These are phyloP conservation scores for Benincasa hispida DNA, from an alignment of 306 rosid species.

Conservation along the genomic window DNA sequence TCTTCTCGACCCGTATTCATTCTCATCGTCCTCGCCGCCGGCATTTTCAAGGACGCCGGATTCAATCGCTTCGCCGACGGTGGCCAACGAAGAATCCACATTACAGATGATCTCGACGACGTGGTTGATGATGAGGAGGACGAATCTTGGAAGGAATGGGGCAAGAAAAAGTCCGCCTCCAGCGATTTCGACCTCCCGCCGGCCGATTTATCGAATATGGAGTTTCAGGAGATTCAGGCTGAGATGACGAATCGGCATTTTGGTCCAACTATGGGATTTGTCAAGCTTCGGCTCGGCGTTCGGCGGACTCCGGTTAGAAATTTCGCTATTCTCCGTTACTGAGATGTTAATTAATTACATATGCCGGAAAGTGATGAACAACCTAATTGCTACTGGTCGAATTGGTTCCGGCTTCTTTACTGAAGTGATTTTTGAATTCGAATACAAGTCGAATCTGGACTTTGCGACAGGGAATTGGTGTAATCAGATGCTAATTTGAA, in stretches of 20 bases:
- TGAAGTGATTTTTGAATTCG: neutral
- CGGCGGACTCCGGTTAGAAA: conserved; percentile 44
- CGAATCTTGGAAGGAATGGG: conserved; percentile 80
- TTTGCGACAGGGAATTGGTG: neutral
- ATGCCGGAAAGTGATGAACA: neutral
- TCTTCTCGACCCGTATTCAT: conserved; percentile 14
- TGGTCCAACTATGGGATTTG: conserved; percentile 68
- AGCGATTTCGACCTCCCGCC: conserved; percentile 24
- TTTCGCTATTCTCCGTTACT: neutral
- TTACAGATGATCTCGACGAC: conserved; percentile 80
- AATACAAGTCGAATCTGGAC: neutral
- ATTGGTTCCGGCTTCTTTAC: neutral
- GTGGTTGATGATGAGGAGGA: conserved; percentile 85
- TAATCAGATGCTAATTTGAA: neutral
- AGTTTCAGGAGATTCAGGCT: conserved; percentile 57
- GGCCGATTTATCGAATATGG: conserved; percentile 46
- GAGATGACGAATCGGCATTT: conserved; percentile 57
- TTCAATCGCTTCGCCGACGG: conserved; percentile 27
- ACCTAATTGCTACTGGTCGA: neutral
- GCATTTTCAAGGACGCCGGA: conserved; percentile 9
- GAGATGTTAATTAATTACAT: neutral
- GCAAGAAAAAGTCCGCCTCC: conserved; percentile 45
- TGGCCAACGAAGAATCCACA: conserved; percentile 47
- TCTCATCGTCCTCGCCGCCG: conserved; percentile 13
- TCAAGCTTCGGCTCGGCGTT: conserved; percentile 63